phyloP scores from a whole-genome alignment of 2,329 filamentous ascomycete species.

The Fusarium sp. region DNA sequence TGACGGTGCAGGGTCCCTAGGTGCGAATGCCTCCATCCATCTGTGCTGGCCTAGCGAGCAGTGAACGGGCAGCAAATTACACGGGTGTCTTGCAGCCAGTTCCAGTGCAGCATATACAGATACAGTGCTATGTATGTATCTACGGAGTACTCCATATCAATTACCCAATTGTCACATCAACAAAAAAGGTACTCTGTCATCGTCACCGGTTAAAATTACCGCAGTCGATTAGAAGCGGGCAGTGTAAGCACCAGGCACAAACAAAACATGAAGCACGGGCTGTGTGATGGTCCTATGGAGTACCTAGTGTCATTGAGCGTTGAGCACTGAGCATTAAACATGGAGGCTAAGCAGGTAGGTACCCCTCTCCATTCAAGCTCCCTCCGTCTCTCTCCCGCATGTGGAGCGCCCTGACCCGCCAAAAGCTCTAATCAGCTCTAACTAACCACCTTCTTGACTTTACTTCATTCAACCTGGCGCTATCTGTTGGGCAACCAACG shows the following conservation, averaged over 20 bases:
- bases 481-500: slow-evolving; percentile 27
- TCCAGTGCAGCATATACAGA: too few relatives aligned
- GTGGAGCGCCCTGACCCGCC: slow-evolving; percentile 34
- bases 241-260: slow-evolving; percentile 5
- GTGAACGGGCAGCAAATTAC: background rate
- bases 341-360: background rate
- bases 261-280: slow-evolving; percentile 9
- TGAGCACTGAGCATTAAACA: too few relatives aligned
- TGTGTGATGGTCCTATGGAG: background rate
- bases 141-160: background rate
- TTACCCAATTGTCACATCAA: background rate
- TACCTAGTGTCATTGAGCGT: too few relatives aligned
- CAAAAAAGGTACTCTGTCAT: background rate
- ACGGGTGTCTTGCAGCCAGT: background rate
- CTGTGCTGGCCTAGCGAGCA: background rate
- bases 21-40: background rate
- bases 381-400: slow-evolving; percentile 35
- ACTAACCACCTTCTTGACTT: slow-evolving; percentile 19
- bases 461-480: slow-evolving; percentile 36
- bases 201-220: slow-evolving; percentile 12
- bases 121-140: too few relatives aligned
- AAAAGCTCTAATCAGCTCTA: slow-evolving; percentile 8
- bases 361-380: slow-evolving; percentile 17
- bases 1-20: background rate
- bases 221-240: slow-evolving; percentile 14